phyloP scores from a whole-genome alignment of 352 stramenopile genomes.

The Globisporangium recalcitrans region DNA sequence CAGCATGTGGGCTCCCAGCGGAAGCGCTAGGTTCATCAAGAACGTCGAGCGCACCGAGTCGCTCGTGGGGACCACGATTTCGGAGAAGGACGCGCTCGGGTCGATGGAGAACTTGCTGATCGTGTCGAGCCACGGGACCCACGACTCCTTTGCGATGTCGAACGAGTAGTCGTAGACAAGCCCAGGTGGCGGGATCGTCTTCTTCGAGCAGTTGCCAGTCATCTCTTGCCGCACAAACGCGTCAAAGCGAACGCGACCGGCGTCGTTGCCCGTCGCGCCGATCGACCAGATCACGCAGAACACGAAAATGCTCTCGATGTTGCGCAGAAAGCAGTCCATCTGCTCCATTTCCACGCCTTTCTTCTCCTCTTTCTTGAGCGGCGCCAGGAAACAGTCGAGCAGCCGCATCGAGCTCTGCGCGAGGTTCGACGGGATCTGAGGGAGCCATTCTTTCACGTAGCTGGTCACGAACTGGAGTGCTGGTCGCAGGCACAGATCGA shows the following conservation, averaged over 20 bases:
- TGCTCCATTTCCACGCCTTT: conserved; percentile 74
- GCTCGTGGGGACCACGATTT: conserved; percentile 92
- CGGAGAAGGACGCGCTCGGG: conserved; percentile 75
- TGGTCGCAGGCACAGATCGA: conserved; percentile 84
- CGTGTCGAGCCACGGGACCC: conserved; percentile 91
- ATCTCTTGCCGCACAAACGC: conserved; percentile 85
- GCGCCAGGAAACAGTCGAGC: conserved; percentile 89
- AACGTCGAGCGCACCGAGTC: conserved; percentile 92
- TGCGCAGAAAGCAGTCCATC: conserved; percentile 57
- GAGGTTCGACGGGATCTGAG: conserved; percentile 90
- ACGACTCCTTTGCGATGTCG: conserved; percentile 66
- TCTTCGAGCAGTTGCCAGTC: conserved; percentile 43
- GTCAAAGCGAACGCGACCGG: conserved; percentile 82
- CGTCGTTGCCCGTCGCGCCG: conserved; percentile 85
- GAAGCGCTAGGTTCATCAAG: conserved; percentile 85
- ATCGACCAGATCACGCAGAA: conserved; percentile 92
- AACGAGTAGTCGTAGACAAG: conserved; percentile 92
- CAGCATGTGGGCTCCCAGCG: conserved; percentile 84
- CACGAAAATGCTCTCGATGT: conserved; percentile 89
- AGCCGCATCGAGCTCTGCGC: conserved; percentile 88
- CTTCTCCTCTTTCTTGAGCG: conserved; percentile 80
- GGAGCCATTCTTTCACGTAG: conserved; percentile 89
- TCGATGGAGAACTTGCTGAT: conserved; percentile 78
- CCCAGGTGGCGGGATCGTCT: conserved; percentile 45
- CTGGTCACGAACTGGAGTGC: conserved; percentile 79